These are phyloP conservation scores for Solanum peruvianum DNA, from an alignment of 257 asterid genomes.

Conservation along the genomic window DNA sequence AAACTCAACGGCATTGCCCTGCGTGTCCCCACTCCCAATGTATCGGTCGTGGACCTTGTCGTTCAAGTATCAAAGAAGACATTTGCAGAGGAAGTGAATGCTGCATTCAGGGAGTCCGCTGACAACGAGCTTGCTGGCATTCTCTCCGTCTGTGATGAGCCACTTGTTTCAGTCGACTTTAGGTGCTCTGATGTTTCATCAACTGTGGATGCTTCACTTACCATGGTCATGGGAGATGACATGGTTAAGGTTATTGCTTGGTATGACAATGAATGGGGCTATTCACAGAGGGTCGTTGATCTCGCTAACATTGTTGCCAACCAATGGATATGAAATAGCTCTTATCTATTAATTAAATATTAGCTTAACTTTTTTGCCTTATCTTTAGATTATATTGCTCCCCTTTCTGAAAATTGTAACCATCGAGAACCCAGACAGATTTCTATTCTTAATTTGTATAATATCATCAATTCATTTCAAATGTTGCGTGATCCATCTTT, in stretches of 20 bases:
- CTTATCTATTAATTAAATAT: not conserved
- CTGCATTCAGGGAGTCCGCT: conserved; percentile 68
- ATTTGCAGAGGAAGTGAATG: conserved; percentile 79
- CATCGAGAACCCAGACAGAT: not conserved
- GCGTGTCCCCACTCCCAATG: conserved; percentile 89
- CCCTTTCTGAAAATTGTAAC: conserved; percentile 19
- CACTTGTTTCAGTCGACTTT: conserved; percentile 76
- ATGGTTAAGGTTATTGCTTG: conserved; percentile 83
- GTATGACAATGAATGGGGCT: conserved; percentile 94
- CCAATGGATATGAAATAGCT: conserved; percentile 46
- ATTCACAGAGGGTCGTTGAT: conserved; percentile 96
- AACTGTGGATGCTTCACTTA: conserved; percentile 58
- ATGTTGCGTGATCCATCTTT: not conserved
- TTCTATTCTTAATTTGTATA: not conserved
- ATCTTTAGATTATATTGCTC: conserved; percentile 20
- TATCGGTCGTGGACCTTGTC: conserved; percentile 77
- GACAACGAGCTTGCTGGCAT: conserved; percentile 59
- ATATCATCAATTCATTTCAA: not conserved
- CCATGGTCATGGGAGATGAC: conserved; percentile 96
- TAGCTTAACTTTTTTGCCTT: not conserved
- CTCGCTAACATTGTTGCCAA: conserved; percentile 81
- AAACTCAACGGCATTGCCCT: conserved; percentile 16
- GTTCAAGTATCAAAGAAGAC: conserved; percentile 85
- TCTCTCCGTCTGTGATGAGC: conserved; percentile 72
- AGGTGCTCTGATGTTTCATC: conserved; percentile 77